A percentile compares a stretch with the other conserved stretches of the same genome.
phyloP scores from a whole-genome alignment of 805 yeast species.

The Starmerella sp. region DNA sequence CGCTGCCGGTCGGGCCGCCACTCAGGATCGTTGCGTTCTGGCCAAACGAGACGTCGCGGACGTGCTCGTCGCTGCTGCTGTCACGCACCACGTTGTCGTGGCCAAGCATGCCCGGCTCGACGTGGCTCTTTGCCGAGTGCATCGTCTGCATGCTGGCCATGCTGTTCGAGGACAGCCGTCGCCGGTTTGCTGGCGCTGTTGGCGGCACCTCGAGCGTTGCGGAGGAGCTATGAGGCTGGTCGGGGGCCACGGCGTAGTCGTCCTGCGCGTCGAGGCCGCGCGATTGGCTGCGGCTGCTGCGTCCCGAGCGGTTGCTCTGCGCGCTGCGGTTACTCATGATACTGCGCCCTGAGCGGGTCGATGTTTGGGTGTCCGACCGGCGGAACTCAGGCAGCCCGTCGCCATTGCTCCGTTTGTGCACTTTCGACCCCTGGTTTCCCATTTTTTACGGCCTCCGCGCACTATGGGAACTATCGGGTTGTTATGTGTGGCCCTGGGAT shows the following conservation, averaged over 20 bases:
- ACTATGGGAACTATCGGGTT: neutral
- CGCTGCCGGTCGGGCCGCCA: constrained; percentile 23
- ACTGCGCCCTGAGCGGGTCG: constrained; percentile 24
- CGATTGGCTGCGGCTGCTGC: constrained; percentile 9
- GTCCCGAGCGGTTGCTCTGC: constrained; percentile 4
- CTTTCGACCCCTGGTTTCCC: constrained; percentile 31
- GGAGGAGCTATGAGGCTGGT: neutral
- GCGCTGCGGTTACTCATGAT: constrained; percentile 18
- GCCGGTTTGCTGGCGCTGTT: neutral
- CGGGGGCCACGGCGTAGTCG: neutral
- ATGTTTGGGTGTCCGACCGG: constrained; percentile 34
- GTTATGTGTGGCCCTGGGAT: neutral
- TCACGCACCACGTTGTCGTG: neutral
- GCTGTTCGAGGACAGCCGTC: constrained; percentile 16
- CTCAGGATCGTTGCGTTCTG: constrained; percentile 27
- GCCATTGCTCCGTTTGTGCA: constrained; percentile 16
- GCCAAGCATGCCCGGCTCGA: constrained; percentile 3
- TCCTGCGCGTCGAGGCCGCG: neutral
- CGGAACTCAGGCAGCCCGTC: constrained; percentile 23
- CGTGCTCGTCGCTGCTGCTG: neutral
- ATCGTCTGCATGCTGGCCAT: constrained; percentile 18
- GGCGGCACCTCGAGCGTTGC: neutral
- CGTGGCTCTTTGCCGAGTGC: constrained; percentile 17
- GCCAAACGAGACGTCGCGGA: constrained; percentile 11
- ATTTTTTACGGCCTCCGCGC: constrained; percentile 17